Base-by-base conservation (phyloP, 2,329 filamentous ascomycete species). In the Apiospora koreana region DNA sequence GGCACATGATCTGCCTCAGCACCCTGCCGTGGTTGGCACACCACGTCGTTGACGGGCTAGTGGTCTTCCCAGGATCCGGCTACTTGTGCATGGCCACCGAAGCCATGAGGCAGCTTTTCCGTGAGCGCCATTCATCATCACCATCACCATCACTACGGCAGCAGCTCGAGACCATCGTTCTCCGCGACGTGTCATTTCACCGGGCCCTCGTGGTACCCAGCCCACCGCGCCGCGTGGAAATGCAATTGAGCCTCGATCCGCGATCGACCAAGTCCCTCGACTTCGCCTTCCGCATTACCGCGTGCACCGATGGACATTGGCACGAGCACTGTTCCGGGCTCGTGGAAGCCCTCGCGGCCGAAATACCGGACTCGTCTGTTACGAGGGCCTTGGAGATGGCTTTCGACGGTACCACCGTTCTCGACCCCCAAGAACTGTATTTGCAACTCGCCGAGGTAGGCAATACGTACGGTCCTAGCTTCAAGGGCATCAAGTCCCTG, bases 21-120 rank as follows among this genome's bases (percentile, higher is more conserved):
- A 42, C 41, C 43, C 23, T 65, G 18, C 66, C 69, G 3, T 70
- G 69, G 69, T 41, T 70, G 7, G 23, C 18, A 21, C 66, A 70
- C 42, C 67, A 70, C 31, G 48, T 25, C 23, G n/a, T 68, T 18
- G 66, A 68, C 9, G 69, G 67, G 3, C 21, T 64, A 5, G 35
- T 70, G 18, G 35, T 70, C 3, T 70, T 70, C 42, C 69, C 69
- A 1, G 69, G 35, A 0, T 21, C 58, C 9, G 69, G 50, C 12
- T 70, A 68, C n/a, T 6, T 70, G 14, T 21, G 14, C n/a, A 70
- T 70, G 69, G 69, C 58, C 12, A 65, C 68, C 3, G 69, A 70
- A 28, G 69, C 69, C 18, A 70, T 70, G 46, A 67, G 58, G 64
- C 69, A 70, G 42, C 18, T 70, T 18, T 70, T 70, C 23, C 23